Base-by-base conservation (phyloP, 257 asterid species). In the Lycium barbarum region DNA sequence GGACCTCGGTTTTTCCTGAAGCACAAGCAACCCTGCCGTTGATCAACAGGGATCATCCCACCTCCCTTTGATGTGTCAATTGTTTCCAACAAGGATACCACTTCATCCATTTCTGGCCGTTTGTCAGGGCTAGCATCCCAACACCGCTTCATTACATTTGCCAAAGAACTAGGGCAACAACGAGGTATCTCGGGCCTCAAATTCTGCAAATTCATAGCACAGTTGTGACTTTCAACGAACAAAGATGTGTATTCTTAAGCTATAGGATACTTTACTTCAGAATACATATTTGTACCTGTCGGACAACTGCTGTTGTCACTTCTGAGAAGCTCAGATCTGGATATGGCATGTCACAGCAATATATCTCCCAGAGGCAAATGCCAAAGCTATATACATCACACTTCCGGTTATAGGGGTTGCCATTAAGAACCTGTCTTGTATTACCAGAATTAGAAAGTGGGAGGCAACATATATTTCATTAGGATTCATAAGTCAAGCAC, bases 301-400 rank as follows among this genome's bases (percentile, higher is more conserved):
- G 97, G 59, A 95, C 98, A 10, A 95, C 98, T 15, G 98, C 98
- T 47, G 97, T 89, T 79, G 97, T 95, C 85, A 95, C 90, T 90
- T 95, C 98, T 9, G 96, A 90, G 93, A 95, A 95, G 87, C 97
- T 94, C 82, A 95, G 97, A 80, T 95, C 92, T 15, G 98, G 95
- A 88, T 95, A 93, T 20, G 98, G 98, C 98, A 95, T 93, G 87
- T 95, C 97, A 84, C 98, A 95, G 84, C 98, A 95, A 87, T 95
- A 95, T 55, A 92, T 94, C 93, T 95, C 98, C 98, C 98, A 95
- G 18, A 95, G 90, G 88, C 98, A 95, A 79, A 95, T 93, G 85
- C 98, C 98, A 78, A 94, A 95, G 84, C 98, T 95, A 85, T 95
- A 95, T 20, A 95, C 98, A 83, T 95, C 98, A 35, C 98, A 95